Base-by-base conservation (phyloP, 805 yeast genomes). In the Candida hungchunana region DNA sequence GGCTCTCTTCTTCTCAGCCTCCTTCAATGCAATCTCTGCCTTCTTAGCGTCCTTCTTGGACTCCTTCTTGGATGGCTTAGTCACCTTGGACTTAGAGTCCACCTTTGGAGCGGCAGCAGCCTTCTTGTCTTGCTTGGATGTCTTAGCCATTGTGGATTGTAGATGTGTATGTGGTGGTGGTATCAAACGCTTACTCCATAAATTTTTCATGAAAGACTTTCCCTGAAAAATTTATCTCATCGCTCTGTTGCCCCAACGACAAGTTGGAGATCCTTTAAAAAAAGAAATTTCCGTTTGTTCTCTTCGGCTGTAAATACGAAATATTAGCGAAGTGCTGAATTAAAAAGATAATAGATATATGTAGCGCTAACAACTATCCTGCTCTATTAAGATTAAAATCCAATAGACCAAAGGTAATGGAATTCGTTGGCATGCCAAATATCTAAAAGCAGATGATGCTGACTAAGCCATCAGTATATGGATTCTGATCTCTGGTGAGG, bases 21-120 rank as follows among this genome's bases (percentile, higher is more conserved):
- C 50, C 45, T 47, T 47, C 40, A 44, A 37, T 20, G 52, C 52
- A 24, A 36, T 50, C 46, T 54, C 48, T 27, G 47, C 58, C 48
- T 56, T 50, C 49, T 55, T 46, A 36, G 58, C 43, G 37, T 47
- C 55, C 53, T 54, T 50, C 47, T 52, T 45, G 38, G 54, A 35
- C 34, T 47, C 53, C 39, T 48, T 46, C 38, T 39, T 37, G 39
- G 48, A 43, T 34, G 57, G 47, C 40, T 49, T 47, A 33, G 49
- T 14, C 20, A 42, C 48, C 46, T 48, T 51, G 36, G 57, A 39
- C 39, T 43, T 37, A 37, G 46, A 42, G 37, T 42, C 50, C 26
- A 44, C 38, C 27, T 32, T 35, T 40, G 38, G 40, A 20, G 42
- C 17, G 13, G 44, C 7, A 22, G 44, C 30, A 26, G 43, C 44